Percentiles rank a stretch among this genome's conserved stretches.
Conservation (phyloP, 1,284 basidiomycete species). For the Heterobasidion occidentale region DNA sequence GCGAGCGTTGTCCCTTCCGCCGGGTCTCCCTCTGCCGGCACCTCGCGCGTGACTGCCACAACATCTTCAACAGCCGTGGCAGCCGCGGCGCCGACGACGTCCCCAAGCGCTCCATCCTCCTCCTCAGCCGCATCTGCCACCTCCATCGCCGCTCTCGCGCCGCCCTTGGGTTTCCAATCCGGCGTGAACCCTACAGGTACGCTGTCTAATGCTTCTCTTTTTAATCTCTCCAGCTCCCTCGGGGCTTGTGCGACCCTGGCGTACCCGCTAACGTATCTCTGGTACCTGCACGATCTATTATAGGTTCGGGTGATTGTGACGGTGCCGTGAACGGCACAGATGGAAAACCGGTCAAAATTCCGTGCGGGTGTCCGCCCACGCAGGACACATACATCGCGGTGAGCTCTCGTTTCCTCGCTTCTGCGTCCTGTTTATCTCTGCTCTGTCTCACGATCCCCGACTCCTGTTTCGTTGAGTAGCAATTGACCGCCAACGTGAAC, state of each 20-base stretch:
- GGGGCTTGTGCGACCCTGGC: background rate
- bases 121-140: background rate
- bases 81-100: background rate
- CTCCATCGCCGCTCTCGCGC: constrained; percentile 6
- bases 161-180: background rate
- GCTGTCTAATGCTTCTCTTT: background rate
- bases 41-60: background rate
- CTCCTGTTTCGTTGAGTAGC: background rate
- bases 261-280: background rate
- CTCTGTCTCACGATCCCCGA: no score
- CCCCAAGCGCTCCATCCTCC: background rate
- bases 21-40: background rate
- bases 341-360: constrained; percentile 28
- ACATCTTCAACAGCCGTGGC: background rate
- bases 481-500: constrained; percentile 14
- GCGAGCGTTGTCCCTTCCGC: background rate
- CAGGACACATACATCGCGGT: constrained; percentile 25
- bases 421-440: background rate
- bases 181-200: background rate
- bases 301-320: constrained; percentile 26
- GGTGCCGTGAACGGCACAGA: constrained; percentile 21
- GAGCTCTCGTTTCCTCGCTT: constrained; percentile 1
- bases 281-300: background rate
- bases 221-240: background rate
- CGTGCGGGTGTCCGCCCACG: constrained; percentile 30